Evolutionary conservation across 192 early-diverging fungal species (phyloP).

Genomic region (Entomortierella chlamydospora): DNA sequence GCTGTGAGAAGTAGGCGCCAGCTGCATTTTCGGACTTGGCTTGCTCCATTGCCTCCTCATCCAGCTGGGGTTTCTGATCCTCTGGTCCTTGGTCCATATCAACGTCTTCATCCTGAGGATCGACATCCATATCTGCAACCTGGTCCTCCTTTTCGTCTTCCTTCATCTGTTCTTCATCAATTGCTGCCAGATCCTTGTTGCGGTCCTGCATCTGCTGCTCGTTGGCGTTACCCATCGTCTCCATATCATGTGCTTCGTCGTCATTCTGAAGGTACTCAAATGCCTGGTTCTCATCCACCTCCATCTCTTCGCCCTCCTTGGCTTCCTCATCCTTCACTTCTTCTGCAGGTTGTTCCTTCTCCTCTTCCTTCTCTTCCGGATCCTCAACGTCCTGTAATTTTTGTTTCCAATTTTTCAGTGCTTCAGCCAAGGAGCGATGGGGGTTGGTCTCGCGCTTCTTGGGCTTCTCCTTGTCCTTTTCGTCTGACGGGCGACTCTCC

Average conservation of each 20-base stretch:
- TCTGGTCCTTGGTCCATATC: slow-evolving; percentile 55
- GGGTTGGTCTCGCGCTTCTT: slow-evolving; percentile 79
- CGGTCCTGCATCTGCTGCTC: slow-evolving; percentile 74
- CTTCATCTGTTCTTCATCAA: slow-evolving; percentile 68
- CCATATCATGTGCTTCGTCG: slow-evolving; percentile 75
- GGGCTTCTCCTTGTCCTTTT: slow-evolving; percentile 56
- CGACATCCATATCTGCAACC: slow-evolving; percentile 74
- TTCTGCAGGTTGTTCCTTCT: slow-evolving; percentile 29
- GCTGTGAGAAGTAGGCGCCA: slow-evolving; percentile 56
- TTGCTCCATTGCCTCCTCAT: slow-evolving; percentile 58
- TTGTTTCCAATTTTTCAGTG: slow-evolving; percentile 92
- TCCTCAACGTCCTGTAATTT: slow-evolving; percentile 82
- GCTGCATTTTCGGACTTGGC: slow-evolving; percentile 41
- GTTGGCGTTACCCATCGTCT: slow-evolving; percentile 79
- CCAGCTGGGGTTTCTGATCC: slow-evolving; percentile 44
- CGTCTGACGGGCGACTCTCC: slow-evolving; percentile 43
- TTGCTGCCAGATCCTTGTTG: slow-evolving; percentile 68
- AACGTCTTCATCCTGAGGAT: slow-evolving; percentile 64
- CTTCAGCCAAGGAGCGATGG: slow-evolving; percentile 91
- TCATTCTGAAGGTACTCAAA: slow-evolving; percentile 88
- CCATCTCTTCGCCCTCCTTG: slow-evolving; percentile 64
- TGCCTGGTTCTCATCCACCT: slow-evolving; percentile 65
- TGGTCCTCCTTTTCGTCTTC: slow-evolving; percentile 57
- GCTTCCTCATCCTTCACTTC: slow-evolving; percentile 57
- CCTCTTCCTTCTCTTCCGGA: slow-evolving; percentile 65